Base-by-base conservation (phyloP, 2,329 filamentous ascomycete species). In the Talaromyces rugulosus region DNA sequence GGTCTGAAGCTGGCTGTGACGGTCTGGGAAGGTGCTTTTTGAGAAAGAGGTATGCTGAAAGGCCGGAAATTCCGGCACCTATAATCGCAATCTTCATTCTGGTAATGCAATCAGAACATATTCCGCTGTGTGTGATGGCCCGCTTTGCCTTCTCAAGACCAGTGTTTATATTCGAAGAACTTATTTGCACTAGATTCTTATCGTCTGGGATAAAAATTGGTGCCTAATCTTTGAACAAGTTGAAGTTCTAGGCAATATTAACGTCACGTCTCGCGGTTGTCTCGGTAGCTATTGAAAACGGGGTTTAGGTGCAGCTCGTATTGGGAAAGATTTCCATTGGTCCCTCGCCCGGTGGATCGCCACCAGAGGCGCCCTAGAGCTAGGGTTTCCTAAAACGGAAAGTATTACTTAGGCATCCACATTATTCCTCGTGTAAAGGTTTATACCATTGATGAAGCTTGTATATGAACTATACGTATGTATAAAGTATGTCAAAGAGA, bases 81-180 rank as follows among this genome's bases (percentile, higher is more conserved):
- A 80, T 68, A 14, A 80, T 78, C 27, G 74, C 68, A 42, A 80
- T 77, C 62, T 77, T 78, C 77, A 79, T 78, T 4, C 50, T 34
- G 52, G 23, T 40, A 12, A 55, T 16, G 2, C 6, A 28, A 6
- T 40, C 18, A 36, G 55, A 47, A 27, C 8, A 9, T 47, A 27
- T 5, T 23, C 44, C 11, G 18, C 11, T 27, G 4, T 27, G 14
- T 40, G 16, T 5, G 14, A 40, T 16, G 4, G 5, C 16, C 34
- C 14, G 34, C 36, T 40, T 5, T 40, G 36, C 36, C 14, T 40
- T n/a, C 36, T n/a, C 14, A 9, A 33, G 31, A 33, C 31, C 31
- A 9, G 2, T 9, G 5, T 40, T 40, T 40, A 40, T n/a, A 40
- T 40, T 40, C 16, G 16, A 40, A 40, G 36, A 40, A n/a, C 8